These are phyloP conservation scores for Eurotiales sp. DNA, from an alignment of 2,329 filamentous ascomycete species.

Conservation along the genomic window DNA sequence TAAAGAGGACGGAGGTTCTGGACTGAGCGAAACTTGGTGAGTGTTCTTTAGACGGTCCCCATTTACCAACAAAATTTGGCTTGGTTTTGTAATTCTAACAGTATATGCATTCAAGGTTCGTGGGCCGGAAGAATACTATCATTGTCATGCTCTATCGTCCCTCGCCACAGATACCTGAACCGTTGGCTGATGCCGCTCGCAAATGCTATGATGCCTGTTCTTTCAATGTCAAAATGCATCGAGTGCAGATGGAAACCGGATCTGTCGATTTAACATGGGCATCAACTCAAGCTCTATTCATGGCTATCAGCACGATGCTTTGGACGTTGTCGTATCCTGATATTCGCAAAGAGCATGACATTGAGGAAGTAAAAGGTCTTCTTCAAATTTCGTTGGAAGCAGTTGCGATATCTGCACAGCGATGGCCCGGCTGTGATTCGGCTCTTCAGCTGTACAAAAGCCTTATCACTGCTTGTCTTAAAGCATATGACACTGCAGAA, in stretches of 20 bases:
- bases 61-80: not conserved
- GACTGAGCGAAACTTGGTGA: constrained; percentile 78
- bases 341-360: constrained; percentile 67
- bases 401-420: constrained; percentile 73
- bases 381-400: constrained; percentile 72
- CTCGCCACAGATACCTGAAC: constrained; percentile 85
- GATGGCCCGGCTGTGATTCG: constrained; percentile 87
- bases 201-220: constrained; percentile 80
- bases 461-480: constrained; percentile 78
- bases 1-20: constrained; percentile 62
- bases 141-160: constrained; percentile 83
- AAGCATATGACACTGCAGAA: constrained; percentile 70
- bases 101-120: constrained; percentile 46
- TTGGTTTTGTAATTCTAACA: not conserved
- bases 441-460: constrained; percentile 84
- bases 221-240: constrained; percentile 76
- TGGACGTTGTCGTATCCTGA: constrained; percentile 89
- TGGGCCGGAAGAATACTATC: constrained; percentile 77
- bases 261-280: constrained; percentile 90
- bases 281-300: constrained; percentile 83
- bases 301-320: constrained; percentile 84
- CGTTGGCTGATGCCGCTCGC: constrained; percentile 71
- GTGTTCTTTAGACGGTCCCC: constrained; percentile 29
- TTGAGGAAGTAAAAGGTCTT: constrained; percentile 72
- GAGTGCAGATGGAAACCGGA: constrained; percentile 70